Percentiles rank a stretch among this genome's conserved stretches.
phyloP scores from a whole-genome alignment of 208 protist species.

The Crithidia sp. region DNA sequence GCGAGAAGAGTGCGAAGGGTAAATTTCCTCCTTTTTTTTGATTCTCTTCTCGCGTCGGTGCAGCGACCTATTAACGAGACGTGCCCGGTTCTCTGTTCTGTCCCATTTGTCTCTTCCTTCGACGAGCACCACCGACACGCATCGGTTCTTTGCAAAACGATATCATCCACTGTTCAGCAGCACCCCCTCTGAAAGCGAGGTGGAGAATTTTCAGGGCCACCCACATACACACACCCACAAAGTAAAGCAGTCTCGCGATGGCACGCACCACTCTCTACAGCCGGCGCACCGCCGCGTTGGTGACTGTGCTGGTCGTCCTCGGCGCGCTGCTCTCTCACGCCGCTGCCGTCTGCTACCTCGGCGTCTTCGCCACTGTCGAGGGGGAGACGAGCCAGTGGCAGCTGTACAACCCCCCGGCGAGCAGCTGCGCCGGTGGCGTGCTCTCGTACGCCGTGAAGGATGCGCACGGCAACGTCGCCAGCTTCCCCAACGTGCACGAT shows the following conservation, averaged over 20 bases:
- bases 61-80: background rate
- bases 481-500: conserved; percentile 28
- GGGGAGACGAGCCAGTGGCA: conserved; percentile 19
- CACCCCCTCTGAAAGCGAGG: no score
- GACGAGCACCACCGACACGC: no score
- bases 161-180: no score
- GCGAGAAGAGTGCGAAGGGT: no score
- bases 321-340: conserved; percentile 10
- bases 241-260: background rate
- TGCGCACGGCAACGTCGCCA: conserved; percentile 36
- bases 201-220: no score
- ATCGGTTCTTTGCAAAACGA: no score
- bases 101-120: no score
- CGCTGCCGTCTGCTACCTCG: conserved; percentile 26
- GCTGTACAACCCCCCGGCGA: conserved; percentile 7
- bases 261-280: background rate
- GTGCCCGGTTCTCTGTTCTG: no score
- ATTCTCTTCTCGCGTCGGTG: background rate
- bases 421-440: conserved; percentile 28
- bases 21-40: conserved; percentile 1
- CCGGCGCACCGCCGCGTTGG: conserved; percentile 12
- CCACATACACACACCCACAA: background rate
- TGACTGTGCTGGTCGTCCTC: conserved; percentile 17
- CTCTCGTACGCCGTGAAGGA: conserved; percentile 38
- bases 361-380: conserved; percentile 43